These are phyloP conservation scores for Entomortierella parvispora DNA, from an alignment of 192 early-diverging fungal species.

Conservation along the genomic window DNA sequence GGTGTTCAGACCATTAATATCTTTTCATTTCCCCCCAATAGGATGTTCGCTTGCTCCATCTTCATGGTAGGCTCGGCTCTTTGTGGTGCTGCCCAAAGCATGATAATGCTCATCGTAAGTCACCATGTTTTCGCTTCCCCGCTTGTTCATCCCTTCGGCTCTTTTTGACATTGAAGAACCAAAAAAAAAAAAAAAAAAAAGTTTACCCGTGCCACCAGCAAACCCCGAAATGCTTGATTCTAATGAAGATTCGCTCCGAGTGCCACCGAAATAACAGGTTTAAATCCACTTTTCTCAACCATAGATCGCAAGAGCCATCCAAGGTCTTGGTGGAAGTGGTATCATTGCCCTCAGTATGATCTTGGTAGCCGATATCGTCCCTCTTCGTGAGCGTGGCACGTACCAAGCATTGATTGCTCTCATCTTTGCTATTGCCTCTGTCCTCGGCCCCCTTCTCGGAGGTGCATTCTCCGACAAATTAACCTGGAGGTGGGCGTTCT, in stretches of 20 bases:
- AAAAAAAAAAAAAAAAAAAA: background rate
- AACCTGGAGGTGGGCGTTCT: constrained; percentile 83
- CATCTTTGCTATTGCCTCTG: constrained; percentile 76
- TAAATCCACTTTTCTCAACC: background rate
- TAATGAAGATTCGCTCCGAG: no score
- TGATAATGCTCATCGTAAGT: constrained; percentile 66
- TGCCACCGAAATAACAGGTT: no score
- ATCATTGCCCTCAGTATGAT: constrained; percentile 69
- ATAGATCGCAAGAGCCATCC: constrained; percentile 58
- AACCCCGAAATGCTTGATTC: background rate
- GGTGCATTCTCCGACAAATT: constrained; percentile 77
- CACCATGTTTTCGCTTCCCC: background rate
- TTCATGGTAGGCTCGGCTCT: constrained; percentile 76
- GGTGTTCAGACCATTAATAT: background rate
- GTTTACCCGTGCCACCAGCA: background rate
- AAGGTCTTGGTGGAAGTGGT: constrained; percentile 67
- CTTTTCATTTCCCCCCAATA: background rate
- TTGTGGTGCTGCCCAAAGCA: constrained; percentile 66
- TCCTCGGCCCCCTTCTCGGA: constrained; percentile 83
- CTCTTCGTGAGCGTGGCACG: constrained; percentile 68
- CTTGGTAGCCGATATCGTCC: constrained; percentile 71
- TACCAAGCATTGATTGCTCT: constrained; percentile 80
- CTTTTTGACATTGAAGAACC: background rate
- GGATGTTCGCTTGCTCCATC: constrained; percentile 50
- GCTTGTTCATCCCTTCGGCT: background rate